A percentile compares a stretch with the other conserved stretches of the same genome.
phyloP scores from a whole-genome alignment of 352 stramenopile genomes.

The Phytophthora pistaciae region DNA sequence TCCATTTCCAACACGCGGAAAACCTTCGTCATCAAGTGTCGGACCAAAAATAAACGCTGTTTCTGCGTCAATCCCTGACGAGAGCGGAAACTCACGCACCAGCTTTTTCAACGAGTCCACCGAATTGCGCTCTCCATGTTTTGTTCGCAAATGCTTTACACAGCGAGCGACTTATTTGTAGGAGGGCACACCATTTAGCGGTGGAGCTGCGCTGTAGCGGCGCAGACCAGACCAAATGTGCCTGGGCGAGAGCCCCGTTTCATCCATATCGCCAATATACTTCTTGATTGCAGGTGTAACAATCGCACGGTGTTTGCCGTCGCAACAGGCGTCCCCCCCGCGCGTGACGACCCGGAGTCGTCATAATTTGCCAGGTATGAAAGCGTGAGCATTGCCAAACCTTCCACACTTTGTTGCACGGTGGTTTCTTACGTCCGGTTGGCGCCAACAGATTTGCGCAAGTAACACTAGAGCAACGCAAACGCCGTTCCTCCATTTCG shows the following conservation, averaged over 20 bases:
- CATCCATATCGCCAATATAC: slow-evolving; percentile 9
- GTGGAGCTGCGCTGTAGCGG: background rate
- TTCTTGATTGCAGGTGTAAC: background rate
- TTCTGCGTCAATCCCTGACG: background rate
- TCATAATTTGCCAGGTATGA: background rate
- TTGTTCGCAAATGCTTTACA: background rate
- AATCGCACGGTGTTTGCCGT: background rate
- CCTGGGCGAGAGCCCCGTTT: background rate
- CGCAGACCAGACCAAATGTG: slow-evolving; percentile 10
- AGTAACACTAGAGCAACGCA: background rate
- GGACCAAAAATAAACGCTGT: background rate
- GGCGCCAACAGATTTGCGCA: background rate
- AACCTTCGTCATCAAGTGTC: background rate
- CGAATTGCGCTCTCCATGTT: background rate
- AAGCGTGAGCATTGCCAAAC: background rate
- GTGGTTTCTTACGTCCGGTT: background rate
- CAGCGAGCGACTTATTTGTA: slow-evolving; percentile 7
- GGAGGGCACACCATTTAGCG: slow-evolving; percentile 1
- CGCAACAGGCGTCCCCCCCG: background rate
- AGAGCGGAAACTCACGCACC: background rate
- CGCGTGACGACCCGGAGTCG: background rate
- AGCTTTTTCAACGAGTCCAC: background rate
- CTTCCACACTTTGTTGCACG: slow-evolving; percentile 3
- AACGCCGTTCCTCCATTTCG: background rate
- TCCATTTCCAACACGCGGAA: background rate